A percentile compares a stretch with the other conserved stretches of the same genome.
These are phyloP conservation scores for Pythium angustatum DNA, from an alignment of 352 stramenopile genomes.

Conservation along the genomic window DNA sequence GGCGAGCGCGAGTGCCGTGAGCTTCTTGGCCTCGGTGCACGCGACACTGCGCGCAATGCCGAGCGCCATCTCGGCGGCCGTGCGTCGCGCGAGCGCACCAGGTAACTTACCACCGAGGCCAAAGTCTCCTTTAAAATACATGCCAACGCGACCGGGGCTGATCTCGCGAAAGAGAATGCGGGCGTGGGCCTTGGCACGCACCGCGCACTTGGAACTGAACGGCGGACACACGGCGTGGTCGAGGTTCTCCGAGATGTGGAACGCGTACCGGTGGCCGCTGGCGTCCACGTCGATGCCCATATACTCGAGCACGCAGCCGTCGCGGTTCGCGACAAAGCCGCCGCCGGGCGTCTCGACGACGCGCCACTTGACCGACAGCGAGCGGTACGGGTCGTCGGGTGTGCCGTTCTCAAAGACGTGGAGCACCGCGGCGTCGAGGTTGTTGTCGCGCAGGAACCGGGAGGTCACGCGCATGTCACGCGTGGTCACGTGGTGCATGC, in stretches of 20 bases:
- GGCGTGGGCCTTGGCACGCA: conserved; percentile 11
- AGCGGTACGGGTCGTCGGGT: conserved; percentile 21
- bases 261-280: conserved; percentile 43
- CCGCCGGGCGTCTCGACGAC: conserved; percentile 20
- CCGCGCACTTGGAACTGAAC: conserved; percentile 5
- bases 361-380: conserved; percentile 30
- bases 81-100: conserved; percentile 10
- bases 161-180: conserved; percentile 23
- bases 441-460: conserved; percentile 23
- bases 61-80: conserved; percentile 24
- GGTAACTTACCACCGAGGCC: conserved; percentile 15
- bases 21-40: conserved; percentile 32
- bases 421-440: conserved; percentile 35
- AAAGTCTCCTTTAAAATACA: conserved; percentile 28
- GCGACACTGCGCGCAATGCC: conserved; percentile 15
- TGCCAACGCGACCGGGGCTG: conserved; percentile 7
- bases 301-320: conserved; percentile 54
- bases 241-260: conserved; percentile 39
- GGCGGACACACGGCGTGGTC: conserved; percentile 27
- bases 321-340: conserved; percentile 32
- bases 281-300: conserved; percentile 39
- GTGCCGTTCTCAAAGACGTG: conserved; percentile 45
- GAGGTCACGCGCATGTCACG: conserved; percentile 41
- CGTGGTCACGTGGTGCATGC: conserved; percentile 38
- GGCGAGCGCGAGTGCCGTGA: conserved; percentile 25